Percentiles rank a stretch among this genome's conserved stretches.
These are phyloP conservation scores for Sarcocystis neurona DNA, from an alignment of 169 alveolate species.

Conservation along the genomic window DNA sequence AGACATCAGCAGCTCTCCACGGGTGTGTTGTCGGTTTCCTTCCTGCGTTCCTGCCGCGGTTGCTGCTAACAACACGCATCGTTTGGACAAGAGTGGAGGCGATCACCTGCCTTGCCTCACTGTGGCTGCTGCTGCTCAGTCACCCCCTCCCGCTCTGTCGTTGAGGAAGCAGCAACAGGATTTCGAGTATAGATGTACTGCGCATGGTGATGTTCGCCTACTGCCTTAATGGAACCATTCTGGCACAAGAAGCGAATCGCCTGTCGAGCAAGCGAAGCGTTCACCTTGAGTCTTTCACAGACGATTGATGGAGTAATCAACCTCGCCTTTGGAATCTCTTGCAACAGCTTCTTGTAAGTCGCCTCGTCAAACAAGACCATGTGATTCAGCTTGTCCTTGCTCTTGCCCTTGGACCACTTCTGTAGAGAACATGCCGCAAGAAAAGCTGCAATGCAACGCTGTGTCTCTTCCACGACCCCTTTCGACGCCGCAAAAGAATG, in stretches of 20 bases:
- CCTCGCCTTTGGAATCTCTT: slow-evolving; percentile 91
- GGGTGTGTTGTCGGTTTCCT: too few relatives aligned
- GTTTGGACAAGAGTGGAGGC: too few relatives aligned
- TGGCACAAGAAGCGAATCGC: slow-evolving; percentile 65
- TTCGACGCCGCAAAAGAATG: too few relatives aligned
- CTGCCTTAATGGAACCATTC: slow-evolving; percentile 57
- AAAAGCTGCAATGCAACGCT: neutral
- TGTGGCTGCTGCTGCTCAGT: too few relatives aligned
- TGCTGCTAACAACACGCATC: too few relatives aligned
- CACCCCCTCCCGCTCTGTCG: too few relatives aligned
- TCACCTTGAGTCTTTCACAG: slow-evolving; percentile 88
- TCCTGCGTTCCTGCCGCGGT: slow-evolving; percentile 10
- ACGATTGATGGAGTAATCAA: slow-evolving; percentile 91
- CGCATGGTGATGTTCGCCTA: slow-evolving; percentile 70
- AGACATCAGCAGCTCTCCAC: too few relatives aligned
- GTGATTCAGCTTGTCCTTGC: slow-evolving; percentile 93
- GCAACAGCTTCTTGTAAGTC: slow-evolving; percentile 84
- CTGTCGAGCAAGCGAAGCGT: slow-evolving; percentile 68
- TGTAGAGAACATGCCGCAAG: neutral
- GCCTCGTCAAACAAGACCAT: slow-evolving; percentile 94
- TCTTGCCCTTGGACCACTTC: slow-evolving; percentile 71
- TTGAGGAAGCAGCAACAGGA: neutral
- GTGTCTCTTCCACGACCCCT: too few relatives aligned
- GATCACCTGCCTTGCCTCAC: too few relatives aligned
- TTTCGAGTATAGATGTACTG: slow-evolving; percentile 65